Base-by-base conservation (phyloP, 768 basidiomycete genomes). In the Boletus tomentosulus region DNA sequence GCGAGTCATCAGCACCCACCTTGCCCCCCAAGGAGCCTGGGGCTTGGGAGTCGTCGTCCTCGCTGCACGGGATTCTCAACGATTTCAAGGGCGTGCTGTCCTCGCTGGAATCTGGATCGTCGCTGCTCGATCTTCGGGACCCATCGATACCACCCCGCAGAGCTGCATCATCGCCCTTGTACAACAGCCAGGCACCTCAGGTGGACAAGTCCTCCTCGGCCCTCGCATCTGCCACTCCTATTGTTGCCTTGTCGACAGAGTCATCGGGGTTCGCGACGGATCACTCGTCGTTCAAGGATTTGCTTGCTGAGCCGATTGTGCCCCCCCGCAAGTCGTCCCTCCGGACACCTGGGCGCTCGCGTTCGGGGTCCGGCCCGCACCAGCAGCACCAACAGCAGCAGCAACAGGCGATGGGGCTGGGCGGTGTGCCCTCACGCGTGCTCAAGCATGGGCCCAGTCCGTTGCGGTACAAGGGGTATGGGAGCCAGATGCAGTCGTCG, bases 11-110 rank as follows among this genome's bases (percentile, higher is more conserved):
- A 6, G 57, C 70, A 15, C 71, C 72, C 46, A 69, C 72, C 6
- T 73, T 76, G 25, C 59, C 72, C 38, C 65, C 74, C 46, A 70
- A 67, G 54, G 63, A 66, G 63, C 46, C 46, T 28, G 50, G 48
- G 6, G 70, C 69, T 25, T 79, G 76, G 78, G 77, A 75, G 1
- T 70, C 68, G 46, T 71, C 74, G 16, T 53, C 69, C 51, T 73
- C 80, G 5, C 68, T 88, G 34, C 76, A 75, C 63, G 85, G 84
- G 38, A 79, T 91, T 57, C 72, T 91, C 46, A 80, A 78, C 59
- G 84, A 90, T 55, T 86, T 92, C 71, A 79, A 82, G 69, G 87
- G 85, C 52, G 81, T 86, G 69, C 75, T 90, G 52, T 80, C 79
- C 57, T 80, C 84, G 55, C 71, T 89, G 56, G 87, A 77, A 34